Percentiles rank a stretch among this genome's conserved stretches.
Evolutionary conservation across 2,329 filamentous ascomycete species (phyloP).

Genomic region (Verticillium alfalfae): DNA sequence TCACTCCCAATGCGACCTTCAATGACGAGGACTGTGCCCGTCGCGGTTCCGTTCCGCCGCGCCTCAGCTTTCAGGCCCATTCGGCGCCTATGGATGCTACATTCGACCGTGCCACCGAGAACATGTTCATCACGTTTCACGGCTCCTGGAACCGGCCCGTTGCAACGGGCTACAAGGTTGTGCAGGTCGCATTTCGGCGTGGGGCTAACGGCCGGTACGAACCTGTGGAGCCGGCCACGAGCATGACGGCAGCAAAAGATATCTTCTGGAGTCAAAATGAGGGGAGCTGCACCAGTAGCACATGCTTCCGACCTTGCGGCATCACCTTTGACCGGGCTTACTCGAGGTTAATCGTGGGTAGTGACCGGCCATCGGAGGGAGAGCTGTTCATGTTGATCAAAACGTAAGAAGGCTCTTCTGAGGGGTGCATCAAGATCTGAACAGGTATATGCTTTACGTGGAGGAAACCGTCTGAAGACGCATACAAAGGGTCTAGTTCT

Average conservation of each 20-base stretch:
- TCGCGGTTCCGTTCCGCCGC: conserved; percentile 26
- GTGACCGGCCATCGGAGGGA: conserved; percentile 15
- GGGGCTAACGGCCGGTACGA: conserved; percentile 18
- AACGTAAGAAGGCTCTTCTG: neutral
- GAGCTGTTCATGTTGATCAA: conserved; percentile 14
- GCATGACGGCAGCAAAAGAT: conserved; percentile 20
- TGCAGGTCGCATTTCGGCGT: conserved; percentile 25
- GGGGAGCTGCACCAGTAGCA: conserved; percentile 17
- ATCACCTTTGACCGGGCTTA: conserved; percentile 14
- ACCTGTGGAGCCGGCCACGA: conserved; percentile 22
- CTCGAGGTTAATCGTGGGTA: conserved; percentile 16
- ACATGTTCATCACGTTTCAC: conserved; percentile 55
- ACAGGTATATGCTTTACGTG: conserved; percentile 17
- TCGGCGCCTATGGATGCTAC: conserved; percentile 57
- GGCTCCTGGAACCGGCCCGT: conserved; percentile 46
- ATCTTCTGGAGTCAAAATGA: conserved; percentile 26
- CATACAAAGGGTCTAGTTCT: too few species aligned
- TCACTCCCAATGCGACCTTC: conserved; percentile 25
- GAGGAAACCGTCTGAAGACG: too few species aligned
- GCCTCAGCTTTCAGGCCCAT: conserved; percentile 52
- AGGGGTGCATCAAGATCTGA: conserved; percentile 6
- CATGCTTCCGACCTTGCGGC: conserved; percentile 17
- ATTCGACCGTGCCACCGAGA: conserved; percentile 45
- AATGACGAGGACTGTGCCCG: conserved; percentile 27
- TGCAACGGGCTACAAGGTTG: conserved; percentile 30